Conservation (phyloP, 306 rosid genomes). For the Adenanthera pavonina region DNA sequence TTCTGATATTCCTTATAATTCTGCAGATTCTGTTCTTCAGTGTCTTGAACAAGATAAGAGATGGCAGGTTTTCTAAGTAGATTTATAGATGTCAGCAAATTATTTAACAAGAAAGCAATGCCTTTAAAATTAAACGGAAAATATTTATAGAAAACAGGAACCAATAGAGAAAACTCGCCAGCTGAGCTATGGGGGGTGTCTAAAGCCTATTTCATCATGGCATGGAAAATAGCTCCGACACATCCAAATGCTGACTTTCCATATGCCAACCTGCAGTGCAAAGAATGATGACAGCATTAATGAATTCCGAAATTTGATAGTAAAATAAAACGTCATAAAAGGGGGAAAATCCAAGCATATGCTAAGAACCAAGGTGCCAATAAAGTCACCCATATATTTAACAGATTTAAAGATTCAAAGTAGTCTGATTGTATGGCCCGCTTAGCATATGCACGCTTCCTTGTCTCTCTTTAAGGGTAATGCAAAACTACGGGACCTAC, state of each 20-base stretch:
- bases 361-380: slow-evolving; percentile 23
- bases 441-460: slow-evolving; percentile 2
- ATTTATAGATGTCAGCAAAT: slow-evolving; percentile 4
- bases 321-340: slow-evolving; percentile 16
- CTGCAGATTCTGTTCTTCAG: background rate
- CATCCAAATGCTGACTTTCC: slow-evolving; percentile 80
- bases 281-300: slow-evolving; percentile 26
- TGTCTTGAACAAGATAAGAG: background rate
- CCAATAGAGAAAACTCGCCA: slow-evolving; percentile 51
- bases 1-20: background rate
- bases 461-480: background rate
- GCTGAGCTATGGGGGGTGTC: slow-evolving; percentile 69
- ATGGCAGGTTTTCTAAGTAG: slow-evolving; percentile 5
- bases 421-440: background rate
- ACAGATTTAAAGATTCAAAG: slow-evolving; percentile 26
- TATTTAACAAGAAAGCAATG: slow-evolving; percentile 20
- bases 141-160: background rate
- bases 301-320: background rate
- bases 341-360: slow-evolving; percentile 12
- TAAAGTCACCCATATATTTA: slow-evolving; percentile 16
- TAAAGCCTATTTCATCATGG: slow-evolving; percentile 77
- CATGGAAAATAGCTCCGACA: slow-evolving; percentile 90
- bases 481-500: slow-evolving; percentile 5
- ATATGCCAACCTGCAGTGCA: slow-evolving; percentile 75
- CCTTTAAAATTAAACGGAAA: slow-evolving; percentile 12